Evolutionary conservation across 208 protist species (phyloP).

Genomic region (Trichomonas tenax): DNA sequence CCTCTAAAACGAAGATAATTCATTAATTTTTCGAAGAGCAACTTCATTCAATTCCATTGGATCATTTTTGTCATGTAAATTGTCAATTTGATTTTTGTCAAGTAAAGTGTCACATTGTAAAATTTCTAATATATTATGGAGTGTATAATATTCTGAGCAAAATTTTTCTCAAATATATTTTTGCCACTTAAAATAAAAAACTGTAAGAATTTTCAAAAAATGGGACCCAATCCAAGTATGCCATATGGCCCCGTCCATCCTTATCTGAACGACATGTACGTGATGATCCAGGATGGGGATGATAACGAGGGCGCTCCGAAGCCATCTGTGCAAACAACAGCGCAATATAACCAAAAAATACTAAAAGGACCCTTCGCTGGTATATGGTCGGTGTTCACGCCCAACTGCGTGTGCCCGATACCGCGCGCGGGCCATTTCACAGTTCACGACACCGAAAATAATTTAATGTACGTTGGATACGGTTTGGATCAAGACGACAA

Average conservation of each 20-base stretch:
- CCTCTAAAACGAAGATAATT: too few species aligned
- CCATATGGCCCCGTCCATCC: neutral
- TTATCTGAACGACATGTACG: neutral
- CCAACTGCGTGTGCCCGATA: neutral
- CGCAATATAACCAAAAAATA: neutral
- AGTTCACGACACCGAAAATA: neutral
- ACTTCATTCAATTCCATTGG: too few species aligned
- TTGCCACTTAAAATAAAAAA: too few species aligned
- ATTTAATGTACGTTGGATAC: neutral
- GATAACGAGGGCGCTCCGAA: neutral
- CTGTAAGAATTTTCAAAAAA: neutral
- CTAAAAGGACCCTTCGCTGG: neutral
- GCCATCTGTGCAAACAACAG: neutral
- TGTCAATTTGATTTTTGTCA: too few species aligned
- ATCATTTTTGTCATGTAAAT: too few species aligned
- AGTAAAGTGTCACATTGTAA: too few species aligned
- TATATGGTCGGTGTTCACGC: neutral
- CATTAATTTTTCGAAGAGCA: too few species aligned
- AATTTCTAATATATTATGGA: too few species aligned
- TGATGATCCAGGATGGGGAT: neutral
- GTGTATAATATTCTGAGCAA: too few species aligned
- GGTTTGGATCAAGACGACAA: neutral
- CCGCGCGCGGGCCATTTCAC: neutral
- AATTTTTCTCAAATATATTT: too few species aligned
- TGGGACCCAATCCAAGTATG: neutral